phyloP scores from a whole-genome alignment of 2,329 filamentous ascomycete species.

The Cytospora chrysosperma region DNA sequence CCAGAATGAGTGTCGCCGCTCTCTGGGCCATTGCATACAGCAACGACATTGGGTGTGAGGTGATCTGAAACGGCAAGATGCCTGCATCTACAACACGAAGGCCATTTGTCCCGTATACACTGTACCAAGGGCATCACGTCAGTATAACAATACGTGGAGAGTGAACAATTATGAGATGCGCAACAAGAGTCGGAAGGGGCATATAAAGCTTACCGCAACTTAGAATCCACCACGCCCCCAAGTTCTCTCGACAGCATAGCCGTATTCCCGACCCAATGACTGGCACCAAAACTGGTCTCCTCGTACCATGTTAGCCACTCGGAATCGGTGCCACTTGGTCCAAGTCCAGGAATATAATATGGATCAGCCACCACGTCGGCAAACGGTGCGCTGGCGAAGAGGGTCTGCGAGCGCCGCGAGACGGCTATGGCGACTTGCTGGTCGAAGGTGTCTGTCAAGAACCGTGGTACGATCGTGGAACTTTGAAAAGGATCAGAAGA shows the following conservation, averaged over 20 bases:
- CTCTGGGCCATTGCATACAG: constrained; percentile 28
- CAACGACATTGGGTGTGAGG: constrained; percentile 30
- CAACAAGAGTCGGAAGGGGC: too few species aligned
- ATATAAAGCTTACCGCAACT: constrained; percentile 21
- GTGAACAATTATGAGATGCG: too few species aligned
- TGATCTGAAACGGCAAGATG: constrained; percentile 25
- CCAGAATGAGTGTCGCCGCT: constrained; percentile 28
- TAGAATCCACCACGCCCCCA: constrained; percentile 27
- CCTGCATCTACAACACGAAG: constrained; percentile 29
- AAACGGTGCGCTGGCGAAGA: constrained; percentile 27
- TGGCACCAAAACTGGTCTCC: constrained; percentile 19
- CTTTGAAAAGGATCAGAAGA: constrained; percentile 26
- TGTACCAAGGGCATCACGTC: neutral
- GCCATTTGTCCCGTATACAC: constrained; percentile 27
- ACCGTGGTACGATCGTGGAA: constrained; percentile 27
- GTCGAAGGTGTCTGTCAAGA: constrained; percentile 28
- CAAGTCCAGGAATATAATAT: constrained; percentile 26
- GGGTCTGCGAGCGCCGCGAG: constrained; percentile 16
- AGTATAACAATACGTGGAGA: neutral
- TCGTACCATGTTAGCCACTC: constrained; percentile 27
- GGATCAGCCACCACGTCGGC: constrained; percentile 24
- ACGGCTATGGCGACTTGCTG: constrained; percentile 26
- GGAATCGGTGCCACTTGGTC: constrained; percentile 25
- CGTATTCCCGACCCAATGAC: constrained; percentile 30
- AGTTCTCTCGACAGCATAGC: constrained; percentile 29